A percentile compares a stretch with the other conserved stretches of the same genome.
Evolutionary conservation across 345 rosid genomes (phyloP).

Genomic region (Clausena lansium): DNA sequence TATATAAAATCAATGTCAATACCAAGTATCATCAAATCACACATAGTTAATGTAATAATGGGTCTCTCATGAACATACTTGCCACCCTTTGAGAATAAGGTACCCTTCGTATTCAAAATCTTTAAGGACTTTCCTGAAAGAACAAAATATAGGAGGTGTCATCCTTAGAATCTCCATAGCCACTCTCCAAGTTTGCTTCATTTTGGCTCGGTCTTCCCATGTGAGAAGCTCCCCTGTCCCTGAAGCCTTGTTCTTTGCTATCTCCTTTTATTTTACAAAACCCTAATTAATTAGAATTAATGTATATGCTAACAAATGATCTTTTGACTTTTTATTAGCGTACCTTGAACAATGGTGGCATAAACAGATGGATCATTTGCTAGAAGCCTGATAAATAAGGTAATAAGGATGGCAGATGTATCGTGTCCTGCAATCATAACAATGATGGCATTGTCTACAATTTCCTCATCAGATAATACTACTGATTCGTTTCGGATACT

Average conservation of each 20-base stretch:
- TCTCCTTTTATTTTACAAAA: not conserved
- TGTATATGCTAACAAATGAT: not conserved
- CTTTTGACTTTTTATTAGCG: not conserved
- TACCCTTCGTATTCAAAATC: conserved; percentile 28
- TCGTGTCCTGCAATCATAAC: conserved; percentile 31
- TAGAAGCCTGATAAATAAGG: conserved; percentile 21
- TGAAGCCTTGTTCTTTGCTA: conserved; percentile 12
- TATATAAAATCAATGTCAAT: not conserved
- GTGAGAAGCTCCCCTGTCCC: conserved; percentile 19
- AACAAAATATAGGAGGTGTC: conserved; percentile 23
- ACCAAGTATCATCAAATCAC: not conserved
- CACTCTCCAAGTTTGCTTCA: conserved; percentile 41
- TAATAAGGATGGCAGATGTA: conserved; percentile 28
- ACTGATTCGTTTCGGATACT: not conserved
- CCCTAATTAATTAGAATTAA: no score
- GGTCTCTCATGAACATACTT: conserved; percentile 12
- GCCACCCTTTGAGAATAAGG: conserved; percentile 39
- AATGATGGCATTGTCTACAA: conserved; percentile 11
- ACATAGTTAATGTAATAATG: not conserved
- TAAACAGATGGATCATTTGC: conserved; percentile 20
- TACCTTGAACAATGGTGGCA: conserved; percentile 23
- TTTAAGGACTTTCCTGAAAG: conserved; percentile 22
- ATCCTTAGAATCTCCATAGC: conserved; percentile 36
- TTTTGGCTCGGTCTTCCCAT: conserved; percentile 38
- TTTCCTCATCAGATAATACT: conserved; percentile 18